Evolutionary conservation across 306 rosid species (phyloP).

Genomic region (Cicer bijugum): DNA sequence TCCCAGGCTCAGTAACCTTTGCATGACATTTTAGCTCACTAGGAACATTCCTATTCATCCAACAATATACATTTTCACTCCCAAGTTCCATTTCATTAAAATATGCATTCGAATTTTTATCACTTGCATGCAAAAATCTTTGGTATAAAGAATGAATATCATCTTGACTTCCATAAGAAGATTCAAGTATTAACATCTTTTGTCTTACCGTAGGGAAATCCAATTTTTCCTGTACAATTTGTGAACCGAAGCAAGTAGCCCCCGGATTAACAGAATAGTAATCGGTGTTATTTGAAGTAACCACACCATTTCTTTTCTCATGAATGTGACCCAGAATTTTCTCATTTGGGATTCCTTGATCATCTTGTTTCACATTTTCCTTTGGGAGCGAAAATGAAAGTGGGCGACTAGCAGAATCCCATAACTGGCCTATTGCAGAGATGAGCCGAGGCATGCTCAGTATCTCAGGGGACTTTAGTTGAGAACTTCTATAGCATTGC

Average conservation of each 20-base stretch:
- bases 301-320: slow-evolving; percentile 48
- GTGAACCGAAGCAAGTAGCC: slow-evolving; percentile 41
- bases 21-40: slow-evolving; percentile 35
- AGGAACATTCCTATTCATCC: slow-evolving; percentile 25
- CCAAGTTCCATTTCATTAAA: slow-evolving; percentile 52
- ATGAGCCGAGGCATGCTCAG: slow-evolving; percentile 65
- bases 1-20: slow-evolving; percentile 48
- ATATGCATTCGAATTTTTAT: slow-evolving; percentile 43
- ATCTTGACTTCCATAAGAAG: slow-evolving; percentile 47
- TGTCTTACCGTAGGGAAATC: slow-evolving; percentile 53
- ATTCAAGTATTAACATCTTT: slow-evolving; percentile 56
- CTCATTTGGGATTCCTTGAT: slow-evolving; percentile 43
- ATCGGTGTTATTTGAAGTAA: slow-evolving; percentile 46
- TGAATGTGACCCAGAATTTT: slow-evolving; percentile 46
- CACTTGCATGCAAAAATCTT: slow-evolving; percentile 45
- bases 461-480: slow-evolving; percentile 54
- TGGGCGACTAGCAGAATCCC: slow-evolving; percentile 75
- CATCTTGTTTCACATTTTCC: slow-evolving; percentile 47
- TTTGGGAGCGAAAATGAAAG: slow-evolving; percentile 53
- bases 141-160: slow-evolving; percentile 55
- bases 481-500: slow-evolving; percentile 45
- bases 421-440: slow-evolving; percentile 68
- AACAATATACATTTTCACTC: background rate
- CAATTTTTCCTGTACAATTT: slow-evolving; percentile 46
- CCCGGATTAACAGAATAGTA: slow-evolving; percentile 43